Percentiles rank a stretch among this genome's conserved stretches.
phyloP scores from a whole-genome alignment of 768 basidiomycete genomes.

The Suillus bovinus region DNA sequence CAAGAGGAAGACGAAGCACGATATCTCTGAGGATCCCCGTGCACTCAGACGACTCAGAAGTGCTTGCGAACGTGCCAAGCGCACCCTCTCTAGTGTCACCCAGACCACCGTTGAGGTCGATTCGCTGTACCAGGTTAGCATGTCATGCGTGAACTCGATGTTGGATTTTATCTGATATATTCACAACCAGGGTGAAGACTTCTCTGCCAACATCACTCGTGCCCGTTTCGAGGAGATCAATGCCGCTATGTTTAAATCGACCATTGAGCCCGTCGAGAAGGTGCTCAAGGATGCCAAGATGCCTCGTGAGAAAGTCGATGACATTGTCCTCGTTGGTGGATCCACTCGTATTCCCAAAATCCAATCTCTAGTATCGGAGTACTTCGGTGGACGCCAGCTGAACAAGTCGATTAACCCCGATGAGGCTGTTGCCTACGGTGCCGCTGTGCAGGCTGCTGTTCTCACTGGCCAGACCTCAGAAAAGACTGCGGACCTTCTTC shows the following conservation, averaged over 20 bases:
- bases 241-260: conserved; percentile 92
- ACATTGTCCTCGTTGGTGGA: conserved; percentile 99
- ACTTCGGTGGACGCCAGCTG: conserved; percentile 95
- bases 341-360: conserved; percentile 99
- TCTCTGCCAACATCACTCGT: conserved; percentile 98
- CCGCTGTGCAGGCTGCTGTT: conserved; percentile 98
- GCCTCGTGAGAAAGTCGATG: conserved; percentile 94
- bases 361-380: conserved; percentile 96
- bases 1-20: conserved; percentile 95
- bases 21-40: conserved; percentile 96
- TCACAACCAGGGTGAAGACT: conserved; percentile 82
- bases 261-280: conserved; percentile 97
- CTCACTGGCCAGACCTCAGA: conserved; percentile 98
- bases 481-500: conserved; percentile 96
- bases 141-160: not conserved
- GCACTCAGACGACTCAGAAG: conserved; percentile 94
- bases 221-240: conserved; percentile 99
- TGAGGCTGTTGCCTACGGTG: conserved; percentile 99
- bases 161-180: conserved; percentile 13
- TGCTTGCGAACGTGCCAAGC: conserved; percentile 99
- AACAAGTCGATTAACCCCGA: conserved; percentile 99
- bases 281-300: conserved; percentile 99
- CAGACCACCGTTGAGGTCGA: conserved; percentile 99
- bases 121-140: conserved; percentile 86
- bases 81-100: conserved; percentile 95